Base-by-base conservation (phyloP, 2,329 filamentous ascomycete species). In the Fusarium sp. region DNA sequence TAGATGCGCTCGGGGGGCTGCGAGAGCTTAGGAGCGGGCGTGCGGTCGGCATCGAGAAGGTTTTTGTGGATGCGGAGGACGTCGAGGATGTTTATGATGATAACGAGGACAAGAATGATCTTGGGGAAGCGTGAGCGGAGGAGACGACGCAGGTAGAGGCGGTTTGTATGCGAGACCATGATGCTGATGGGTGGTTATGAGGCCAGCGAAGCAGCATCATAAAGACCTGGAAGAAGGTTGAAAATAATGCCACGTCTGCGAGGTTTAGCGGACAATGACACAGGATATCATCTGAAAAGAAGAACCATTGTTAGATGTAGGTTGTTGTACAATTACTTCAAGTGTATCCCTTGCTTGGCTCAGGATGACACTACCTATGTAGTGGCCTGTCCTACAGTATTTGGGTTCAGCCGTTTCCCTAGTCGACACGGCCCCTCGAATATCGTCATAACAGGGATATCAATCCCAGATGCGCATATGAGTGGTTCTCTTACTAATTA, bases 1-100 rank as follows among this genome's bases (percentile, higher is more conserved):
- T 88, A 93, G 64, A 93, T 84, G 65, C 80, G 79, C 71, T 81
- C 78, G 47, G 65, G 70, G 22, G 68, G 74, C 44, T 75, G 74
- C 54, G 70, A 74, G 46, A 75, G 69, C 53, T 71, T 65, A 44
- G 71, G 67, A 20, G 65, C 52, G 48, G 59, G 54, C 35, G 71
- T 57, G 30, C 57, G 72, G 53, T 77, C 70, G 59, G 73, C 72
- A 67, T 72, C 64, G 67, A 72, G 57, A 20, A 81, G 75, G 28
- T 75, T 73, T 40, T 70, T 71, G 60, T 80, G 76, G 43, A 82
- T 77, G 15, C 78, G 78, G 20, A 81, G 74, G 37, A 79, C 75
- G 33, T 82, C 79, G 66, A 82, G 71, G n/a, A 80, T 51, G 53
- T 76, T 80, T 71, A 80, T 62, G 56, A 82, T 65, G 58, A 74